phyloP scores from a whole-genome alignment of 495 filamentous ascomycete species.

The Hypoxylon intermedium region DNA sequence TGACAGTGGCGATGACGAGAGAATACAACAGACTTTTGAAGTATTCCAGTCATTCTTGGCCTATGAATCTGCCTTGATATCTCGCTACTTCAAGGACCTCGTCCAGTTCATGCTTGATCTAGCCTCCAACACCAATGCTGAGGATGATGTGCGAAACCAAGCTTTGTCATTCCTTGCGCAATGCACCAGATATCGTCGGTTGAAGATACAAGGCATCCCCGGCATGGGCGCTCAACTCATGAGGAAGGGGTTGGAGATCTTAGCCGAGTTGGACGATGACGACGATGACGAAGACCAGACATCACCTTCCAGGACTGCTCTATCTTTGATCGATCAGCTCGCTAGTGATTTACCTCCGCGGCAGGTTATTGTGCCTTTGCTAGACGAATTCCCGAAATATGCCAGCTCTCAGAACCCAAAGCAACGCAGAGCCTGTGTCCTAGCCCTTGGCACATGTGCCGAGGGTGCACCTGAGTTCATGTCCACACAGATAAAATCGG shows the following conservation, averaged over 20 bases:
- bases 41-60: slow-evolving; percentile 96
- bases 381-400: slow-evolving; percentile 82
- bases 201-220: slow-evolving; percentile 88
- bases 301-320: slow-evolving; percentile 84
- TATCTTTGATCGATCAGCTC: slow-evolving; percentile 87
- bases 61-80: slow-evolving; percentile 84
- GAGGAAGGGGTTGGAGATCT: slow-evolving; percentile 81
- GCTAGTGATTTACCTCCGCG: slow-evolving; percentile 86
- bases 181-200: slow-evolving; percentile 85
- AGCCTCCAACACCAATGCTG: slow-evolving; percentile 71
- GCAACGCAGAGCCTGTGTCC: slow-evolving; percentile 85
- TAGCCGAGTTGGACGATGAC: slow-evolving; percentile 81
- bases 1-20: slow-evolving; percentile 79
- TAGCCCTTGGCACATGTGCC: slow-evolving; percentile 91
- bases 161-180: slow-evolving; percentile 94
- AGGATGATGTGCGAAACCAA: slow-evolving; percentile 86
- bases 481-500: slow-evolving; percentile 81
- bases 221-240: slow-evolving; percentile 84
- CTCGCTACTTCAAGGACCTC: slow-evolving; percentile 85
- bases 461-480: slow-evolving; percentile 98
- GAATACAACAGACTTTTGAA: slow-evolving; percentile 87
- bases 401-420: slow-evolving; percentile 74
- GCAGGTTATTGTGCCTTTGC: slow-evolving; percentile 91
- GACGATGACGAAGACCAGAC: slow-evolving; percentile 86
- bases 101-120: slow-evolving; percentile 94